A percentile compares a stretch with the other conserved stretches of the same genome.
Conservation (phyloP, 305 asterid species). For the Fraxinus sp. region DNA sequence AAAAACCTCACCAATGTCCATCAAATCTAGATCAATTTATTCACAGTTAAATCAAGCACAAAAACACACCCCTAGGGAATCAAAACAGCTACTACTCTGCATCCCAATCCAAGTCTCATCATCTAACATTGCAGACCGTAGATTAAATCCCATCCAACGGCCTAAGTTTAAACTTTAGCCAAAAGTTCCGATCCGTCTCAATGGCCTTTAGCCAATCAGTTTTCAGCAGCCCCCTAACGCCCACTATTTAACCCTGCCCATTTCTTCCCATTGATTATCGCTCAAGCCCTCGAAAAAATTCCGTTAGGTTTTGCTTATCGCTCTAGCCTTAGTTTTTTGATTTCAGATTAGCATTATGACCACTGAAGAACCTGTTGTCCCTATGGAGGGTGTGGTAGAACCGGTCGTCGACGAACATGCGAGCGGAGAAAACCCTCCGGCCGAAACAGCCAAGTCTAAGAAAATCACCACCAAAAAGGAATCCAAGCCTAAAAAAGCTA, state of each 20-base stretch:
- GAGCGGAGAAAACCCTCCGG: constrained; percentile 22
- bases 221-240: constrained; percentile 20
- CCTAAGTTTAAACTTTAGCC: constrained; percentile 35
- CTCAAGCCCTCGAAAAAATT: constrained; percentile 18
- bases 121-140: constrained; percentile 27
- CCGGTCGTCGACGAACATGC: constrained; percentile 27
- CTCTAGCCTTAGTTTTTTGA: constrained; percentile 20
- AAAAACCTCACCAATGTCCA: constrained; percentile 28
- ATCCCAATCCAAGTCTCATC: constrained; percentile 30
- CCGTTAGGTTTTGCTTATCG: too few species aligned
- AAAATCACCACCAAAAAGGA: constrained; percentile 36
- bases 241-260: constrained; percentile 49
- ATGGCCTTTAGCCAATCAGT: constrained; percentile 45
- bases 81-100: constrained; percentile 7
- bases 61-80: constrained; percentile 50
- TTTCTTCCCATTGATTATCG: not conserved
- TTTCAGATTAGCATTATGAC: constrained; percentile 31
- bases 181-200: constrained; percentile 44
- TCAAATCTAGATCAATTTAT: constrained; percentile 29
- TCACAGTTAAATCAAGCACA: constrained; percentile 34
- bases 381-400: constrained; percentile 29
- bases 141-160: constrained; percentile 46
- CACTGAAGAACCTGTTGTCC: constrained; percentile 47
- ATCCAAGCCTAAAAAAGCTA: constrained; percentile 47
- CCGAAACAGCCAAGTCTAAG: constrained; percentile 36